Evolutionary conservation across 2,329 filamentous ascomycete genomes (phyloP).

Genomic region (Gyromitra esculenta): DNA sequence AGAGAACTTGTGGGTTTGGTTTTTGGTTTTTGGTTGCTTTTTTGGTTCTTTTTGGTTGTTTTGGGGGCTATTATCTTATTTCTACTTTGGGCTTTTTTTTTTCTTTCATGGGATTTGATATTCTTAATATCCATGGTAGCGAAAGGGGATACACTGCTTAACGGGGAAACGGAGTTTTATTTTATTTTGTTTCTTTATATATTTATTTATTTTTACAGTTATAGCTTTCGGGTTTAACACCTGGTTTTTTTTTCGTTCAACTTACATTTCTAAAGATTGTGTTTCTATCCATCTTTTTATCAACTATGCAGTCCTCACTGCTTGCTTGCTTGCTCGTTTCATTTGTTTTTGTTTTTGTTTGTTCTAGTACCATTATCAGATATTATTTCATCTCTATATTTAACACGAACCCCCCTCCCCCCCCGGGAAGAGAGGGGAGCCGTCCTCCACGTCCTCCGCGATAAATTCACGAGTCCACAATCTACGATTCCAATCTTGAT

Average conservation of each 20-base stretch:
- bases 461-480: slow-evolving; percentile 15
- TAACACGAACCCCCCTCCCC: background rate
- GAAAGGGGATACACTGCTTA: slow-evolving; percentile 34
- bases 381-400: background rate
- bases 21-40: slow-evolving; percentile 19
- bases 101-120: slow-evolving; percentile 16
- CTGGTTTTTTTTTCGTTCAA: background rate
- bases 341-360: background rate
- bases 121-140: slow-evolving; percentile 38
- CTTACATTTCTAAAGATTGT: slow-evolving; percentile 1
- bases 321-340: background rate
- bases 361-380: background rate
- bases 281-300: background rate
- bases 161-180: slow-evolving; percentile 32
- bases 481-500: background rate
- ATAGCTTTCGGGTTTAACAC: slow-evolving; percentile 23
- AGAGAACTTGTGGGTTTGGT: background rate
- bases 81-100: background rate
- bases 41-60: slow-evolving; percentile 10
- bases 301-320: slow-evolving; percentile 16
- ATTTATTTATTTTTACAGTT: background rate
- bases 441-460: background rate
- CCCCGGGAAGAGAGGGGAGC: background rate
- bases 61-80: background rate
- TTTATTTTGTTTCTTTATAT: background rate